Evolutionary conservation across 257 asterid genomes (phyloP).

Genomic region (Solanum infundibuliforme): DNA sequence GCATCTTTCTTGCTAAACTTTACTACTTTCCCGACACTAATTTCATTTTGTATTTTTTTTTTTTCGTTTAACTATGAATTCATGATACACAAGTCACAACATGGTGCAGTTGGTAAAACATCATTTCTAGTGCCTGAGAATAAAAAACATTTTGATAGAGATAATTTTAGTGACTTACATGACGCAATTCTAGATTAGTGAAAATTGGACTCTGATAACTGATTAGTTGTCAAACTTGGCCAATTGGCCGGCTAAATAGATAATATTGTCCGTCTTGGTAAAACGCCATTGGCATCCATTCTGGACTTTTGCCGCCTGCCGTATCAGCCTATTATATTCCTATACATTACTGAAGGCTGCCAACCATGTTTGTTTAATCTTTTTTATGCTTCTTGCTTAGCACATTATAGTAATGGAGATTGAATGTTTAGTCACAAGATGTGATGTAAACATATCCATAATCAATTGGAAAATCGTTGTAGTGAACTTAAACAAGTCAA

Average conservation of each 20-base stretch:
- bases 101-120: neutral
- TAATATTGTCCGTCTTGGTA: neutral
- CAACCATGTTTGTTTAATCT: neutral
- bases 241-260: neutral
- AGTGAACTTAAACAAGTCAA: neutral
- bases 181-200: neutral
- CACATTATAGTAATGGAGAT: neutral
- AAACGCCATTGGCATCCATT: neutral
- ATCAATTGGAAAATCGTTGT: neutral
- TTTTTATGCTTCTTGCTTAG: neutral
- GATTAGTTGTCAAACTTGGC: neutral
- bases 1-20: neutral
- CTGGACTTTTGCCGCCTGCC: neutral
- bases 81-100: neutral
- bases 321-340: neutral
- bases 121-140: neutral
- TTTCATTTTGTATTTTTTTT: neutral
- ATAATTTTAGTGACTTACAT: neutral
- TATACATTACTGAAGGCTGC: neutral
- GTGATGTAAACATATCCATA: neutral
- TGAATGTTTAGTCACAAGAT: neutral
- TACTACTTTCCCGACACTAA: neutral
- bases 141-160: neutral
- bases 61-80: neutral
- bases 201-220: neutral